phyloP scores from a whole-genome alignment of 345 rosid genomes.

The Triadica sebifera region DNA sequence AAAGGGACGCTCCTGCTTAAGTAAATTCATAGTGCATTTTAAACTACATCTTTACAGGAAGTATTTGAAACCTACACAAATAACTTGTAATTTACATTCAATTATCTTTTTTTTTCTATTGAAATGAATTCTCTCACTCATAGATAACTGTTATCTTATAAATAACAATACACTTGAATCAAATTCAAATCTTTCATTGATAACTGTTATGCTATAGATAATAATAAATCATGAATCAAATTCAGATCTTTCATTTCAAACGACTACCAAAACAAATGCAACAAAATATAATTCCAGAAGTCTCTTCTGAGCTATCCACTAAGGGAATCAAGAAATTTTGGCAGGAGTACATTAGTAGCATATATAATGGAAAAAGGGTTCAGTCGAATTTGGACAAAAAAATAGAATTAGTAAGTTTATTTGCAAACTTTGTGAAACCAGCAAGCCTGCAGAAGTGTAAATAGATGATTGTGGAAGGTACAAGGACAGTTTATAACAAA shows the following conservation, averaged over 20 bases:
- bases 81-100: too few relatives aligned
- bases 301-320: not conserved
- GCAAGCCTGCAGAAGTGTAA: not conserved
- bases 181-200: not conserved
- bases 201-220: not conserved
- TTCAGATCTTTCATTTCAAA: too few relatives aligned
- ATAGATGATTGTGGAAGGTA: slow-evolving; percentile 12
- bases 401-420: not conserved
- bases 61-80: not conserved
- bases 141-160: not conserved
- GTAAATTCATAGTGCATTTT: not conserved
- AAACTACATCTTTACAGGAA: not conserved
- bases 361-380: not conserved
- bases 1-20: too few relatives aligned
- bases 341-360: not conserved
- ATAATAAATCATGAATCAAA: too few relatives aligned
- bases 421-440: not conserved
- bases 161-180: not conserved
- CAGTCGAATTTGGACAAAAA: not conserved
- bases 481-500: slow-evolving; percentile 7
- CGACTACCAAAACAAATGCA: not conserved
- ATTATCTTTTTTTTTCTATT: too few relatives aligned
- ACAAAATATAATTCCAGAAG: not conserved
- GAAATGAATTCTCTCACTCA: not conserved
- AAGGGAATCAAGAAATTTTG: not conserved